These are phyloP conservation scores for Annulohypoxylon stygium DNA, from an alignment of 495 filamentous ascomycete genomes.

Conservation along the genomic window DNA sequence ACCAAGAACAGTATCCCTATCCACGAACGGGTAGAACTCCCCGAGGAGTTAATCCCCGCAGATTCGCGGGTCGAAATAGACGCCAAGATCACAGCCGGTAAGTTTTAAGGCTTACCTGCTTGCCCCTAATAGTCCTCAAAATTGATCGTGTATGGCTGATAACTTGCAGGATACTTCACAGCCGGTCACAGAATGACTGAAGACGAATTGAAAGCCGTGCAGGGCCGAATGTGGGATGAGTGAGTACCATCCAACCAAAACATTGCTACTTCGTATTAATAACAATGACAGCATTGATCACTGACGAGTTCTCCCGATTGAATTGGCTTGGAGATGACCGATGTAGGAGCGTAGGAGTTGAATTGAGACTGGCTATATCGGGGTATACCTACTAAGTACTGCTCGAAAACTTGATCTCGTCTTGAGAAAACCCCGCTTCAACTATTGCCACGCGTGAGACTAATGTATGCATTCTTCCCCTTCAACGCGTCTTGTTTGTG, in stretches of 20 bases:
- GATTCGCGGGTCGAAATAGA: constrained; percentile 98
- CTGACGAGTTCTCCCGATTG: constrained; percentile 44
- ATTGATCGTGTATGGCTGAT: constrained; percentile 42
- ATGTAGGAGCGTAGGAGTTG: constrained; percentile 43
- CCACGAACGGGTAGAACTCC: constrained; percentile 91
- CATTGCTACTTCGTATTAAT: constrained; percentile 44
- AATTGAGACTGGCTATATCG: constrained; percentile 16
- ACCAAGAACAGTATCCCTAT: constrained; percentile 78
- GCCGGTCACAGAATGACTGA: constrained; percentile 89
- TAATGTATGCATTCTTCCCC: constrained; percentile 40
- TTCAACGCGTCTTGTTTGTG: constrained; percentile 35
- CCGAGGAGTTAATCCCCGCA: constrained; percentile 92
- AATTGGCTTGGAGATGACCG: constrained; percentile 36
- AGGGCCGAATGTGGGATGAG: constrained; percentile 95
- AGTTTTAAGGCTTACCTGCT: constrained; percentile 53
- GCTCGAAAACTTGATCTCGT: constrained; percentile 43
- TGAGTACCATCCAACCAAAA: constrained; percentile 54
- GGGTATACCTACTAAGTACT: constrained; percentile 32
- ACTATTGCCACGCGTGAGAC: constrained; percentile 47
- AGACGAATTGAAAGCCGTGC: constrained; percentile 85
- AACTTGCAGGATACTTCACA: constrained; percentile 75
- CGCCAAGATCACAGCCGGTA: constrained; percentile 98
- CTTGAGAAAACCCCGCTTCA: constrained; percentile 41
- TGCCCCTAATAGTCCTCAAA: constrained; percentile 33
- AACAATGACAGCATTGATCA: constrained; percentile 61